These are phyloP conservation scores for Fusarium abutilonis DNA, from an alignment of 2,329 filamentous ascomycete genomes.

Conservation along the genomic window DNA sequence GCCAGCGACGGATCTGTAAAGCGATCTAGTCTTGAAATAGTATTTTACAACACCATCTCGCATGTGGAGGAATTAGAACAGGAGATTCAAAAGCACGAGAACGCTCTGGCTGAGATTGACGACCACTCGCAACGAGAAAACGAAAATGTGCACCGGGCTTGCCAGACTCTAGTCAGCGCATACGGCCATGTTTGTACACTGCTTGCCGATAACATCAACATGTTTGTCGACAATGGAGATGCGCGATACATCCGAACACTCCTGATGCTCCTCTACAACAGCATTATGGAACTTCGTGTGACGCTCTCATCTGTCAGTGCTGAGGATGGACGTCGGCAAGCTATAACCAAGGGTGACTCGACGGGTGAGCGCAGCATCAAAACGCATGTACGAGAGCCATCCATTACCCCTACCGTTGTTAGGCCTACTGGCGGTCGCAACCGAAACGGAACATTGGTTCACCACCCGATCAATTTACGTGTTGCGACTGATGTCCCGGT, in stretches of 20 bases:
- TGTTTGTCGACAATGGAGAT: constrained; percentile 71
- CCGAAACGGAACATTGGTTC: constrained; percentile 53
- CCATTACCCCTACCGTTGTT: constrained; percentile 63
- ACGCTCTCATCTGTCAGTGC: constrained; percentile 55
- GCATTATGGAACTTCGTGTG: constrained; percentile 72
- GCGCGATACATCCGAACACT: constrained; percentile 73
- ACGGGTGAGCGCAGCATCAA: constrained; percentile 60
- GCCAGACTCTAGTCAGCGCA: constrained; percentile 69
- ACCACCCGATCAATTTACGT: constrained; percentile 63
- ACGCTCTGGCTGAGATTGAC: constrained; percentile 58
- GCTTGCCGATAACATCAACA: constrained; percentile 69
- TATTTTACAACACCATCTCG: constrained; percentile 73
- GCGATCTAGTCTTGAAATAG: constrained; percentile 71
- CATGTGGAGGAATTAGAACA: constrained; percentile 73
- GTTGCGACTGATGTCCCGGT: constrained; percentile 65
- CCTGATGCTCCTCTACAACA: constrained; percentile 71
- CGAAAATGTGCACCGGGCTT: constrained; percentile 71
- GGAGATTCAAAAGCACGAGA: constrained; percentile 70
- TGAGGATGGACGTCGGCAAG: constrained; percentile 38
- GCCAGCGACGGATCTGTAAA: constrained; percentile 69
- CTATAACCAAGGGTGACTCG: constrained; percentile 26
- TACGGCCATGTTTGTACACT: constrained; percentile 73
- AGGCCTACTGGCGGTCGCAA: constrained; percentile 51
- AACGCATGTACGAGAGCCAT: constrained; percentile 62
- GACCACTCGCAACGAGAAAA: constrained; percentile 64